Evolutionary conservation across 139 green algal genomes (phyloP), one percentile per base, ranked within the genome.

Genomic region (Ulvella scutata): DNA sequence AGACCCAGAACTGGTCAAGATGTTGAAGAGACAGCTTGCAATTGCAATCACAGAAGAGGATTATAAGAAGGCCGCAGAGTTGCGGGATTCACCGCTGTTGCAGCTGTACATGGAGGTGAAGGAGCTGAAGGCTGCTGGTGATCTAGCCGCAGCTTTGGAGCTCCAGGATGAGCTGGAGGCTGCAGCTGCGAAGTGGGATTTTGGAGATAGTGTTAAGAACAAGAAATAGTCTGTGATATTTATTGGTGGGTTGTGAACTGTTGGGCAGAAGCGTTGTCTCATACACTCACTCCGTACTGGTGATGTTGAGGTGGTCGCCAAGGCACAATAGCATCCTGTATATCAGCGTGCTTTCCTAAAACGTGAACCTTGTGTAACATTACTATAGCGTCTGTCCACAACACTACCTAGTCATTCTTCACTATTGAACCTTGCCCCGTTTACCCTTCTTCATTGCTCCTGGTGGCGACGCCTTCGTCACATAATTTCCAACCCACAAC

Each of bases 51-150:
- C 62, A 7, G 79, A 83, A 37, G 79, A 83, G 77, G 77, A 83
- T 37, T 83, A 83, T 78, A 36, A 9, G 7, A 72, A 67, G 20
- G 79, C 79, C 31, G 77, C 77, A 35, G 35, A 61, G 37, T 74
- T 83, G 1, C 29, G 79, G 28, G 79, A 83, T 74, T 78, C 83
- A 17, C 79, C 79, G 13, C 83, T 76, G 36, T 79, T 83, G 79
- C 26, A 75, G n/a, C 38, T 60, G 60, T 78, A 78, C 74, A 78
- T 43, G 29, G n/a, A 37, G 60, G 76, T 78, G 20, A 35, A 76
- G 31, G 29, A 77, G 10, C 38, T 37, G n/a, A 77, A 23, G 20
- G n/a, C 1, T n/a, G 33, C 9, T 23, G 51, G 51, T n/a, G 51
- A 67, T 26, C 13, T 26, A 10, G 20, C 51, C 13, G n/a, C n/a